Percentiles rank a stretch among this genome's conserved stretches.
These are phyloP conservation scores for Herpetospermum pedunculosum DNA, from an alignment of 306 rosid genomes.

Conservation along the genomic window DNA sequence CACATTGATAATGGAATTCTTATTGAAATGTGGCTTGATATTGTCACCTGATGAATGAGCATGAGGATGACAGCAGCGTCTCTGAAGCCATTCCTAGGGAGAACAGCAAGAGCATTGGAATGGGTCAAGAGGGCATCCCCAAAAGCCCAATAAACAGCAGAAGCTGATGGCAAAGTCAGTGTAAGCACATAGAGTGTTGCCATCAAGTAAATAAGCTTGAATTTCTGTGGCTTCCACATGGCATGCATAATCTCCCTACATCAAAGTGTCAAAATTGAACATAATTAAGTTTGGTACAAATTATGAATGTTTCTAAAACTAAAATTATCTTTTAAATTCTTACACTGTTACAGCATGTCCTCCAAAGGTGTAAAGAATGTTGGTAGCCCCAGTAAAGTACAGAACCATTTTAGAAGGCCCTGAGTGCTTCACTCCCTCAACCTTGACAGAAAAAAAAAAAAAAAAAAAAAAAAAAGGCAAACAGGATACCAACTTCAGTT, in stretches of 20 bases:
- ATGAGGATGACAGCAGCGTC: constrained; percentile 81
- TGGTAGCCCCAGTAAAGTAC: constrained; percentile 95
- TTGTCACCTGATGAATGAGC: constrained; percentile 91
- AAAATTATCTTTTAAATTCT: constrained; percentile 14
- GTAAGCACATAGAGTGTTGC: constrained; percentile 91
- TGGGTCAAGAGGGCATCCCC: constrained; percentile 87
- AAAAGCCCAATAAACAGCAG: constrained; percentile 93
- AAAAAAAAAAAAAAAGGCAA: not conserved
- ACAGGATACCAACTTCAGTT: not conserved
- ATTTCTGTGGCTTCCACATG: constrained; percentile 99
- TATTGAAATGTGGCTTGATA: not conserved
- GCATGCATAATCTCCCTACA: constrained; percentile 97
- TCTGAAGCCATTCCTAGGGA: constrained; percentile 63
- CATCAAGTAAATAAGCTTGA: constrained; percentile 74
- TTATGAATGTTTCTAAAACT: not conserved
- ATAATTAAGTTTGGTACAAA: not conserved
- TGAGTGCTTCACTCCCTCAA: constrained; percentile 91
- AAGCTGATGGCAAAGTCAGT: constrained; percentile 83
- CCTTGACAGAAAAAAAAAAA: constrained; percentile 18
- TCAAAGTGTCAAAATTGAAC: not conserved
- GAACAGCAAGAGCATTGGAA: constrained; percentile 80
- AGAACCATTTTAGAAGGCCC: constrained; percentile 83
- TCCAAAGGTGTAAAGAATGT: constrained; percentile 95
- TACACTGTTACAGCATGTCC: constrained; percentile 99
- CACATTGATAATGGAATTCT: not conserved